Base-by-base conservation (phyloP, 345 rosid species). In the Salix viminalis region DNA sequence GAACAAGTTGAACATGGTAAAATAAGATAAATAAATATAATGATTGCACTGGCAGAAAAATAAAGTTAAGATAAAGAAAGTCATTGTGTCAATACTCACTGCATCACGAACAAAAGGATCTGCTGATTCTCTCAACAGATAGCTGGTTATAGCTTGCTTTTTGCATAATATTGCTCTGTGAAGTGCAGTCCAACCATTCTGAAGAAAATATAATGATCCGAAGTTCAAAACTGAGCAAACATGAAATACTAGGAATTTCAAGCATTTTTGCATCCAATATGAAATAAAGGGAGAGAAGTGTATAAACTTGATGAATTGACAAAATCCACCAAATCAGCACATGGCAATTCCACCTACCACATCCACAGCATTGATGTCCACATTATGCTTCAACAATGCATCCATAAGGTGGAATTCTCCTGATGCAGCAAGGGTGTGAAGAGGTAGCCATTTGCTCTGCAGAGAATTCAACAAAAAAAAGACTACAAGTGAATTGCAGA, bases 51-150 rank as follows among this genome's bases (percentile, higher is more conserved):
- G 24, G 26, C 23, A 60, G 64, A 11, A 67, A 42, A 44, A 62
- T 16, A 71, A 12, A 64, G 1, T n/a, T 50, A 6, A 9, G 30
- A 58, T 76, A 26, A 6, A 39, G 46, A 30, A n/a, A 32, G 52
- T 39, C 26, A 36, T 64, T 32, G 74, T 65, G 42, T 64, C 46
- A 67, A 24, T 62, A 79, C 87, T 84, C 71, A 93, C 99, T 74
- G 91, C 76, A 83, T 93, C 97, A 60, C 77, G 80, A 77, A 90
- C 90, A 82, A 96, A 91, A 39, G 98, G 97, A 79, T 89, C 88
- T 42, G 96, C 97, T 0, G 99, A 93, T 87, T 96, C 97, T 83
- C 97, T 91, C 75, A 93, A 83, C 48, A 93, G 92, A 84, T 90
- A 93, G 86, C 90, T 86, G 37, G 87, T 86, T 65, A 91, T 76